A percentile compares a stretch with the other conserved stretches of the same genome.
These are phyloP conservation scores for Tillandsia leiboldiana DNA, from an alignment of 176 grass and related monocot genomes.

Conservation along the genomic window DNA sequence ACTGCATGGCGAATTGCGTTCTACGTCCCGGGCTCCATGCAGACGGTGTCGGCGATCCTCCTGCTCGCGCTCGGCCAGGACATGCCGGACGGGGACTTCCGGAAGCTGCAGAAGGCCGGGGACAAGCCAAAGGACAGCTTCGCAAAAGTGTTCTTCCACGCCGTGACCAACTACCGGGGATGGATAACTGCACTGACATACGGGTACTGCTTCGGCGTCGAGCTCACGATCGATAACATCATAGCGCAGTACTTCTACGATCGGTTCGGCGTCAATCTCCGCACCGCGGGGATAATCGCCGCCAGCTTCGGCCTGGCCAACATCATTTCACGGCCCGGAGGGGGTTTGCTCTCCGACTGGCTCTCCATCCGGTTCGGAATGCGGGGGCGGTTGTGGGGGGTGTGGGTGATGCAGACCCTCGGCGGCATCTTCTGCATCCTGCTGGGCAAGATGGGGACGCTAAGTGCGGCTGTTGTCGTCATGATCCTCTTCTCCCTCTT, in stretches of 20 bases:
- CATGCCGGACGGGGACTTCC: slow-evolving; percentile 82
- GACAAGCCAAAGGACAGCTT: slow-evolving; percentile 86
- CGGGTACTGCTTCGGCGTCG: slow-evolving; percentile 87
- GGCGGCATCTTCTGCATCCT: slow-evolving; percentile 54
- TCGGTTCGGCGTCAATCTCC: slow-evolving; percentile 63
- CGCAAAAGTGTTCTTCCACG: slow-evolving; percentile 55
- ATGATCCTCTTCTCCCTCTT: slow-evolving; percentile 91
- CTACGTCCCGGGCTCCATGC: slow-evolving; percentile 82
- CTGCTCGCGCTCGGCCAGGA: slow-evolving; percentile 71
- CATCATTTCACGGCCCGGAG: slow-evolving; percentile 59
- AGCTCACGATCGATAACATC: slow-evolving; percentile 90
- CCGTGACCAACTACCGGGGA: slow-evolving; percentile 56
- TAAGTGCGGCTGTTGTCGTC: slow-evolving; percentile 38
- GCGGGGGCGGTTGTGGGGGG: slow-evolving; percentile 81
- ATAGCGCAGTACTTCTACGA: slow-evolving; percentile 91
- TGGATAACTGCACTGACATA: slow-evolving; percentile 84
- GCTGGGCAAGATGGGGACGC: slow-evolving; percentile 43
- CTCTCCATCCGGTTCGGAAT: slow-evolving; percentile 58
- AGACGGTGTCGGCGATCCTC: slow-evolving; percentile 55
- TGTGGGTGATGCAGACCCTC: slow-evolving; percentile 65
- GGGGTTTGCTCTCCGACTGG: slow-evolving; percentile 62
- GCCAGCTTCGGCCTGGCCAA: slow-evolving; percentile 90
- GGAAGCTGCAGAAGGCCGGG: slow-evolving; percentile 46
- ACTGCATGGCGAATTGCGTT: slow-evolving; percentile 79
- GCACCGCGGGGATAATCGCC: slow-evolving; percentile 56